A percentile compares a stretch with the other conserved stretches of the same genome.
Evolutionary conservation across 345 rosid genomes (phyloP).

Genomic region (Erucastrum elatum): DNA sequence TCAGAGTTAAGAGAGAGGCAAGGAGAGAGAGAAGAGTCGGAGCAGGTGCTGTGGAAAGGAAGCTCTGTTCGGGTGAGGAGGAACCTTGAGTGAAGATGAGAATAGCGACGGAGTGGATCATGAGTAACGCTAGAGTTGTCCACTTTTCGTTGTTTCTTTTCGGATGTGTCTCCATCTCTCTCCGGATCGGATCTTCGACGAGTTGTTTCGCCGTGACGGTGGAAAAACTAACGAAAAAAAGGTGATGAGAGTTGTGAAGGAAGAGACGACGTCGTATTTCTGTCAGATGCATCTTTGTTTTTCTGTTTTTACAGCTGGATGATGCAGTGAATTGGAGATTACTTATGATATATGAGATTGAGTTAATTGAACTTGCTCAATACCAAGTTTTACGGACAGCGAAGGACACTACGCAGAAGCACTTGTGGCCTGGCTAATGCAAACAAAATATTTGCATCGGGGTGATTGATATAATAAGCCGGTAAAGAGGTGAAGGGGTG

Average conservation of each 20-base stretch:
- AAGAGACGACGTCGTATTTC: neutral
- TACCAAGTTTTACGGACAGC: too few relatives aligned
- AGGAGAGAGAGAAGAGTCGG: slow-evolving; percentile 66
- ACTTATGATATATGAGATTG: too few relatives aligned
- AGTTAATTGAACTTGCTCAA: too few relatives aligned
- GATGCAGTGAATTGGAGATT: too few relatives aligned
- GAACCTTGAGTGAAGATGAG: slow-evolving; percentile 73
- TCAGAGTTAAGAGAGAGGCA: slow-evolving; percentile 40
- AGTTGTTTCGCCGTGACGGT: slow-evolving; percentile 17
- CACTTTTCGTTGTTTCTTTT: slow-evolving; percentile 22
- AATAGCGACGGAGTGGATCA: slow-evolving; percentile 59
- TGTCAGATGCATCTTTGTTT: too few relatives aligned
- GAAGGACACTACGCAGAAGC: too few relatives aligned
- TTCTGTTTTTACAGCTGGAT: too few relatives aligned
- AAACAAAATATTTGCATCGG: too few relatives aligned
- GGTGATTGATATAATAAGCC: too few relatives aligned
- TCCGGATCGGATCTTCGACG: neutral
- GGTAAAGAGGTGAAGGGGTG: too few relatives aligned
- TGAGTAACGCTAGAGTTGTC: slow-evolving; percentile 38
- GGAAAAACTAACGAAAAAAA: neutral
- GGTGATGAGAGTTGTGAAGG: neutral
- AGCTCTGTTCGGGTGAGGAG: slow-evolving; percentile 93
- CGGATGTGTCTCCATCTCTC: slow-evolving; percentile 36
- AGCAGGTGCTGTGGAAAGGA: slow-evolving; percentile 64
- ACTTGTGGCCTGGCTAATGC: too few relatives aligned